These are phyloP conservation scores for Collybia mongolica DNA, from an alignment of 768 basidiomycete genomes.

Conservation along the genomic window DNA sequence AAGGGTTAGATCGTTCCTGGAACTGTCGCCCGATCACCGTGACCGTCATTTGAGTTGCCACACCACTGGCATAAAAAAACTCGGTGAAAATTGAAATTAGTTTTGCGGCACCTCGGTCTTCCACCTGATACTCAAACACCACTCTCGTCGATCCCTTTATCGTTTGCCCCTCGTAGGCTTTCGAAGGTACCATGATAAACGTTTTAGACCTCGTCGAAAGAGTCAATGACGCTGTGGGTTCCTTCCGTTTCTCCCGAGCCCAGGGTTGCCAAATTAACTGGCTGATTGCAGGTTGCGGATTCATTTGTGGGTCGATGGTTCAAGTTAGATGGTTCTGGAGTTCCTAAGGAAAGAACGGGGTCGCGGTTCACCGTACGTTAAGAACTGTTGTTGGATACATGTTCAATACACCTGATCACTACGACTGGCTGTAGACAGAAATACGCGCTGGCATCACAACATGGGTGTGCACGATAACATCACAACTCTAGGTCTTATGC, in stretches of 20 bases:
- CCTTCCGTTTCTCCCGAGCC: background rate
- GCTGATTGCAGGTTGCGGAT: constrained; percentile 36
- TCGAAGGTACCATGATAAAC: background rate
- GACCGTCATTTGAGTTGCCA: background rate
- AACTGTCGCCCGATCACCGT: constrained; percentile 10
- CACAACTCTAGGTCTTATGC: background rate
- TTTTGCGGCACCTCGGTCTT: background rate
- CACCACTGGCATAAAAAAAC: background rate
- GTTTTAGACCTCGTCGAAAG: constrained; percentile 20
- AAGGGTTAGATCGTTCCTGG: constrained; percentile 9
- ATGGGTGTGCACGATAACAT: constrained; percentile 51
- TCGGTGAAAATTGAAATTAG: constrained; percentile 5
- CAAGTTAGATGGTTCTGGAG: constrained; percentile 69
- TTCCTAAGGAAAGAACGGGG: constrained; percentile 57
- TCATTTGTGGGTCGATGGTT: constrained; percentile 65
- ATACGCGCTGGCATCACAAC: constrained; percentile 79
- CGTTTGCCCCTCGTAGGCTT: no score
- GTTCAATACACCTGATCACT: background rate
- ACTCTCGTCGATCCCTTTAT: constrained; percentile 1
- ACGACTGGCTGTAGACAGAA: constrained; percentile 51
- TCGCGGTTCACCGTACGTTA: constrained; percentile 55
- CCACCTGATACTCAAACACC: background rate
- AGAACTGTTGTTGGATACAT: background rate
- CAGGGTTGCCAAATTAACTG: background rate
- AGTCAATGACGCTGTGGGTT: constrained; percentile 29